phyloP scores from a whole-genome alignment of 2,329 filamentous ascomycete genomes.

The Pleoardoris graminearum region DNA sequence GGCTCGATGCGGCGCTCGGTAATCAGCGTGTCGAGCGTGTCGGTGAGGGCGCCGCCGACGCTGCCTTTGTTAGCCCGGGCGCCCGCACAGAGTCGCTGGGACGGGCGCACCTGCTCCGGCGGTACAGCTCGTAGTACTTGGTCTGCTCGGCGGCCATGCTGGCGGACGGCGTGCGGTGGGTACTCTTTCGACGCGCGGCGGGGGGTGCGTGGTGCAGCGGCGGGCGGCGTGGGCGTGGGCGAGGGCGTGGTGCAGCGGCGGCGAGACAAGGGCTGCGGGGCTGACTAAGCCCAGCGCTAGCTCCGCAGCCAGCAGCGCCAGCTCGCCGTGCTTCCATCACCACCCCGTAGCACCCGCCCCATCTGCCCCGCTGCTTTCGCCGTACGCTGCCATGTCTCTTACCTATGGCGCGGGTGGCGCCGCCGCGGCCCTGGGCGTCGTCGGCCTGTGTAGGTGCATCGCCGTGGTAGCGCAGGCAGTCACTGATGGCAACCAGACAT shows the following conservation, averaged over 20 bases:
- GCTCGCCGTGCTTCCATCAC: slow-evolving; percentile 27
- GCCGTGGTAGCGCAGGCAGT: slow-evolving; percentile 23
- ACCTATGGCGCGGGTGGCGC: slow-evolving; percentile 71
- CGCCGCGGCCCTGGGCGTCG: slow-evolving; percentile 68
- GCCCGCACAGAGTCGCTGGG: slow-evolving; percentile 12
- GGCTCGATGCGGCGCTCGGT: slow-evolving; percentile 94
- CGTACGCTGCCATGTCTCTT: slow-evolving; percentile 64
- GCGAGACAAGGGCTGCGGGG: slow-evolving; percentile 9
- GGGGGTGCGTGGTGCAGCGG: background rate
- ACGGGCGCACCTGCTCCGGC: slow-evolving; percentile 75
- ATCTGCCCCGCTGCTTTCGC: slow-evolving; percentile 26
- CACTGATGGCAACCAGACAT: slow-evolving; percentile 69
- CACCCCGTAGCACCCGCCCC: slow-evolving; percentile 32
- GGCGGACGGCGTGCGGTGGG: slow-evolving; percentile 15
- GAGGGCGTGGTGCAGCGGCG: background rate
- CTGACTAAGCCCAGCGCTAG: slow-evolving; percentile 26
- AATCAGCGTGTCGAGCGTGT: slow-evolving; percentile 96
- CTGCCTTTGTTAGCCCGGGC: slow-evolving; percentile 55
- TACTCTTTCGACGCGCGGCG: background rate
- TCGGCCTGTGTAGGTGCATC: slow-evolving; percentile 73
- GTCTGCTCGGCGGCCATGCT: slow-evolving; percentile 30
- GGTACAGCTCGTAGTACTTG: slow-evolving; percentile 92
- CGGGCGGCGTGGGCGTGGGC: slow-evolving; percentile 8
- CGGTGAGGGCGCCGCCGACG: slow-evolving; percentile 89
- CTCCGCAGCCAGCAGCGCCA: slow-evolving; percentile 35